These are phyloP conservation scores for Sphagnum magellanicum DNA, from an alignment of 228 moss, liverwort and hornwort genomes.

Conservation along the genomic window DNA sequence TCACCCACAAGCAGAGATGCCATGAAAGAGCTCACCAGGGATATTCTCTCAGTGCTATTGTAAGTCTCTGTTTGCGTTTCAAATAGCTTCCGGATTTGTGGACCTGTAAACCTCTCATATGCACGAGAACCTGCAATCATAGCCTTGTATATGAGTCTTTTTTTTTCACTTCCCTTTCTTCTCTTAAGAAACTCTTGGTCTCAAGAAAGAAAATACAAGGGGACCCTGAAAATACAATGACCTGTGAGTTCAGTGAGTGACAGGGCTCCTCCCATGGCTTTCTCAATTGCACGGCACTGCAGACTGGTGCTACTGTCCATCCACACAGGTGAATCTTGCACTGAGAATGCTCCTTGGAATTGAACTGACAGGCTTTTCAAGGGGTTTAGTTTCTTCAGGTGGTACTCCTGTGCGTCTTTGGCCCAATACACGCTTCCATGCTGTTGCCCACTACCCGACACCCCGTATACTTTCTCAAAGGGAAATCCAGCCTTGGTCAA, in stretches of 20 bases:
- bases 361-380: slow-evolving; percentile 50
- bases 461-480: slow-evolving; percentile 60
- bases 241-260: slow-evolving; percentile 62
- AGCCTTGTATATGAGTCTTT: background rate
- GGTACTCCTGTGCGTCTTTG: slow-evolving; percentile 28
- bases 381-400: slow-evolving; percentile 38
- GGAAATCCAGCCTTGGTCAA: slow-evolving; percentile 53
- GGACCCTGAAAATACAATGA: background rate
- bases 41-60: slow-evolving; percentile 75
- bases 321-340: slow-evolving; percentile 79
- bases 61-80: slow-evolving; percentile 65
- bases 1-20: slow-evolving; percentile 79
- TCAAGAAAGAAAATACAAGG: no score
- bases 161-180: background rate
- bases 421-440: slow-evolving; percentile 96
- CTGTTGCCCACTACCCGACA: slow-evolving; percentile 97
- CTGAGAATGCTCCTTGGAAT: slow-evolving; percentile 56
- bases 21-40: slow-evolving; percentile 95
- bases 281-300: slow-evolving; percentile 79
- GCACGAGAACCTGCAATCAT: slow-evolving; percentile 58
- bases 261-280: slow-evolving; percentile 60
- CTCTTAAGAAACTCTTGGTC: background rate
- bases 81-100: slow-evolving; percentile 81
- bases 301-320: slow-evolving; percentile 86
- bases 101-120: slow-evolving; percentile 83